Conservation (phyloP, 1,284 basidiomycete genomes). For the Ganoderma leucocontextum region DNA sequence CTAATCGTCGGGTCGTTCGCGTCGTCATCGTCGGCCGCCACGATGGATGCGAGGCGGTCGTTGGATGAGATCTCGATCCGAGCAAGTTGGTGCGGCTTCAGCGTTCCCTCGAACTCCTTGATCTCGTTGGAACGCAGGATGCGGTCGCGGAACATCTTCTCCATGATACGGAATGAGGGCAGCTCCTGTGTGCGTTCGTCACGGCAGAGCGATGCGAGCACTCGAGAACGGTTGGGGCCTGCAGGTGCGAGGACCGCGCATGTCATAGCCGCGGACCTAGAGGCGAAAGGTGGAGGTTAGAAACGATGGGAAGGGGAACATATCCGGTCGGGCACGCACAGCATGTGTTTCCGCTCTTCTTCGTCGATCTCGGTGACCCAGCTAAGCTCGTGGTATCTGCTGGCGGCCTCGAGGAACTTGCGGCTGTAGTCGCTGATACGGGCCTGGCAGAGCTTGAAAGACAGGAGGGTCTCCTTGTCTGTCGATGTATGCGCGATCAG, state of each 20-base stretch:
- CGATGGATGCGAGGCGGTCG: conserved; percentile 74
- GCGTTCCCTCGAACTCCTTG: conserved; percentile 86
- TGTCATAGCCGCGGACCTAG: conserved; percentile 89
- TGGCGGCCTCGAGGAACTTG: conserved; percentile 95
- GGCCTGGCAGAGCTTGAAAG: conserved; percentile 91
- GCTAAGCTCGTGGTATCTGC: conserved; percentile 93
- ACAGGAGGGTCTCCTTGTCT: conserved; percentile 80
- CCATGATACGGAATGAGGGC: conserved; percentile 88
- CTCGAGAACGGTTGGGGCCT: conserved; percentile 92
- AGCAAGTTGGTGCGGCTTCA: conserved; percentile 94
- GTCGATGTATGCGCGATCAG: conserved; percentile 82
- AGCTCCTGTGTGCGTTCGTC: conserved; percentile 90
- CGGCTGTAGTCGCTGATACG: conserved; percentile 92
- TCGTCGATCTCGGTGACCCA: conserved; percentile 90
- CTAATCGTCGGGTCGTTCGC: conserved; percentile 60
- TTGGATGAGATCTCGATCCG: conserved; percentile 85
- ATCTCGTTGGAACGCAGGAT: conserved; percentile 92
- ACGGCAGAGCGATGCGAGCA: conserved; percentile 91
- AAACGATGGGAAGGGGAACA: background rate
- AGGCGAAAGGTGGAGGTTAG: conserved; percentile 1
- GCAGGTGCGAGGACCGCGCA: conserved; percentile 98
- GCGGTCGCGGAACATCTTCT: conserved; percentile 97
- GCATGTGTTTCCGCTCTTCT: conserved; percentile 86
- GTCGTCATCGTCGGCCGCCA: conserved; percentile 60
- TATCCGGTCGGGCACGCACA: conserved; percentile 58